Evolutionary conservation across 2,329 filamentous ascomycete genomes (phyloP).

Genomic region (Cytospora schulzeri): DNA sequence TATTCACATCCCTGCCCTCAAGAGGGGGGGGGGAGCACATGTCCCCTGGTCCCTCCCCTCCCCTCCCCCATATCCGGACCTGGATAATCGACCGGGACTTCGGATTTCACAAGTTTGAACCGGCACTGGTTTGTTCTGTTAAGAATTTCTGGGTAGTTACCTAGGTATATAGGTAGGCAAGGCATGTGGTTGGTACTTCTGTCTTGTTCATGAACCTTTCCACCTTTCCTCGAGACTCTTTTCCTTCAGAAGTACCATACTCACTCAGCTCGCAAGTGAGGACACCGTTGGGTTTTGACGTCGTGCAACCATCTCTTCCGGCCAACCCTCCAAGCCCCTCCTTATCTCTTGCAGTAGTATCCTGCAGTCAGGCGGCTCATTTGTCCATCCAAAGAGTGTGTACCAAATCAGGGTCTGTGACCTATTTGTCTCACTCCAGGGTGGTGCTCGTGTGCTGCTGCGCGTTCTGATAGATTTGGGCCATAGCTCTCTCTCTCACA

Average conservation of each 20-base stretch:
- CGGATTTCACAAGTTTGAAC: not conserved
- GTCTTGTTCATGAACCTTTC: constrained; percentile 1
- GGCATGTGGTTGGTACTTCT: constrained; percentile 12
- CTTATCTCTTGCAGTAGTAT: constrained; percentile 18
- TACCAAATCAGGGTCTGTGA: constrained; percentile 19
- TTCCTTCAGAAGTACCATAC: not conserved
- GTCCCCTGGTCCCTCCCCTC: not conserved
- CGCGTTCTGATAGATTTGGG: constrained; percentile 22
- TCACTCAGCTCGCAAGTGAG: constrained; percentile 10
- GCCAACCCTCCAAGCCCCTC: not conserved
- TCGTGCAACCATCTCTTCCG: not conserved
- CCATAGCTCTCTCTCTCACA: constrained; percentile 9
- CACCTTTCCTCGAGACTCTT: not conserved
- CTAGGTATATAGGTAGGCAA: constrained; percentile 12
- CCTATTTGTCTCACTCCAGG: constrained; percentile 22
- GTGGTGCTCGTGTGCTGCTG: constrained; percentile 27
- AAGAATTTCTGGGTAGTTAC: constrained; percentile 3
- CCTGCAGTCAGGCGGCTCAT: constrained; percentile 8
- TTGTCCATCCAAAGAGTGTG: constrained; percentile 5
- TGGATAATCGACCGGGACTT: not conserved
- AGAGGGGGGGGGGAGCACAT: constrained; percentile 6
- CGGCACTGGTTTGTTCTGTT: not conserved
- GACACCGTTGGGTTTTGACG: constrained; percentile 1
- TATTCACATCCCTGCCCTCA: constrained; percentile 14
- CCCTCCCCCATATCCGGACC: not conserved